These are phyloP conservation scores for Fistulina hepatica DNA, from an alignment of 1,284 basidiomycete species.

Conservation along the genomic window DNA sequence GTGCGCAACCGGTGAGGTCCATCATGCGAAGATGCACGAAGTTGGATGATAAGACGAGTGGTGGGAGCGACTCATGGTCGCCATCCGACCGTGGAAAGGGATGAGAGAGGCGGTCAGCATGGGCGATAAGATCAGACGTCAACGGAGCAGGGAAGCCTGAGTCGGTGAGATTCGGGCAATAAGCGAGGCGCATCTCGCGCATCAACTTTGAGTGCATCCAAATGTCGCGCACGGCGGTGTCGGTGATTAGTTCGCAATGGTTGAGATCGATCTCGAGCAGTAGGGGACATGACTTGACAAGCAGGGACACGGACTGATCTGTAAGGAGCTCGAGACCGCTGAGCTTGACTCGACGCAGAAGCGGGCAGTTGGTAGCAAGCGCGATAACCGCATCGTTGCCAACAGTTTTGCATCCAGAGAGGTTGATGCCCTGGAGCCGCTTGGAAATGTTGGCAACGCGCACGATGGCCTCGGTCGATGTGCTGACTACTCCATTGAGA, in stretches of 20 bases:
- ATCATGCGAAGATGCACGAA: constrained; percentile 83
- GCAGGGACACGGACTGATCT: constrained; percentile 65
- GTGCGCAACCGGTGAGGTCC: constrained; percentile 79
- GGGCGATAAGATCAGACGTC: constrained; percentile 15
- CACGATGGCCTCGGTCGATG: constrained; percentile 62
- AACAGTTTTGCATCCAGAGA: constrained; percentile 76
- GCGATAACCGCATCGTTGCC: constrained; percentile 72
- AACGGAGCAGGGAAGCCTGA: constrained; percentile 73
- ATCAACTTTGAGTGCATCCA: constrained; percentile 76
- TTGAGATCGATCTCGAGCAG: constrained; percentile 93
- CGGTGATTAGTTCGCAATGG: constrained; percentile 70
- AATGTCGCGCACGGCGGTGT: constrained; percentile 71
- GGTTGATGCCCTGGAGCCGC: constrained; percentile 86
- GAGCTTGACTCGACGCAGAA: constrained; percentile 84
- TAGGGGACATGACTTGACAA: constrained; percentile 78
- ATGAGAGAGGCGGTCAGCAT: constrained; percentile 23
- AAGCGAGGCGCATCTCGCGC: constrained; percentile 84
- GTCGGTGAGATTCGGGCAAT: constrained; percentile 74
- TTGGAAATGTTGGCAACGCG: constrained; percentile 63
- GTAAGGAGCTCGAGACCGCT: constrained; percentile 70
- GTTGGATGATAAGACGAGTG: constrained; percentile 45
- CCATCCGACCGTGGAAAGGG: constrained; percentile 35
- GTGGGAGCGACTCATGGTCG: constrained; percentile 39
- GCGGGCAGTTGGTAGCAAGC: constrained; percentile 64
- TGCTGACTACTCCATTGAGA: constrained; percentile 63